Conservation (phyloP, 2,329 filamentous ascomycete species). For the Fusarium kyushuense region DNA sequence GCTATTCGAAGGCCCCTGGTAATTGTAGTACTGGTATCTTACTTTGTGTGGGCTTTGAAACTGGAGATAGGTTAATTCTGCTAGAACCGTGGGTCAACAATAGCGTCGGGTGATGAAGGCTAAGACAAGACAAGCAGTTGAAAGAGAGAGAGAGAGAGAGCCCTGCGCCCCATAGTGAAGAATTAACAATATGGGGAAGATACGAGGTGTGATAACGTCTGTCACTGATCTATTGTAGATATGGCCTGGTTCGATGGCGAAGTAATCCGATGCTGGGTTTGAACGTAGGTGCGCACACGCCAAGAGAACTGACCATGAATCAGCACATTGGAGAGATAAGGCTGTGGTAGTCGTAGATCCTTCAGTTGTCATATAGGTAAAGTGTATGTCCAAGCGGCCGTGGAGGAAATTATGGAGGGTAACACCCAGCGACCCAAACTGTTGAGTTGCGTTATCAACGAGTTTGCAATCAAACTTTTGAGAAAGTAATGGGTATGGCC, state of each 20-base stretch:
- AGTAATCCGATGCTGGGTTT: slow-evolving; percentile 6
- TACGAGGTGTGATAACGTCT: slow-evolving; percentile 8
- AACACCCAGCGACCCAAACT: slow-evolving; percentile 8
- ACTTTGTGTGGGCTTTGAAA: slow-evolving; percentile 22
- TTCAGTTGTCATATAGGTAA: slow-evolving; percentile 17
- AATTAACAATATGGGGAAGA: slow-evolving; percentile 9
- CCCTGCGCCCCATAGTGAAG: background rate
- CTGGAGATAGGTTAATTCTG: slow-evolving; percentile 17
- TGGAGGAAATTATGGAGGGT: slow-evolving; percentile 41
- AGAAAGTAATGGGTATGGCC: background rate
- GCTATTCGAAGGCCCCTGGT: slow-evolving; percentile 8
- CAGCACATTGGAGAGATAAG: slow-evolving; percentile 34
- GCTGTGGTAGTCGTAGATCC: slow-evolving; percentile 13
- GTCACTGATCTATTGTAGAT: background rate
- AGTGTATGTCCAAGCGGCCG: slow-evolving; percentile 29
- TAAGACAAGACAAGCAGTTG: slow-evolving; percentile 10
- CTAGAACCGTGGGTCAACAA: slow-evolving; percentile 20
- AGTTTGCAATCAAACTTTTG: slow-evolving; percentile 11
- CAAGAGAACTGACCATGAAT: background rate
- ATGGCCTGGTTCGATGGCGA: background rate
- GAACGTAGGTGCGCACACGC: background rate
- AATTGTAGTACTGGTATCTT: slow-evolving; percentile 9
- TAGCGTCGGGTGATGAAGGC: background rate
- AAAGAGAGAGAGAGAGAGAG: slow-evolving; percentile 3
- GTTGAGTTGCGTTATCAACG: slow-evolving; percentile 38